Percentiles rank a stretch among this genome's conserved stretches.
Evolutionary conservation across 345 rosid genomes (phyloP).

Genomic region (Bretschneidera sinensis): DNA sequence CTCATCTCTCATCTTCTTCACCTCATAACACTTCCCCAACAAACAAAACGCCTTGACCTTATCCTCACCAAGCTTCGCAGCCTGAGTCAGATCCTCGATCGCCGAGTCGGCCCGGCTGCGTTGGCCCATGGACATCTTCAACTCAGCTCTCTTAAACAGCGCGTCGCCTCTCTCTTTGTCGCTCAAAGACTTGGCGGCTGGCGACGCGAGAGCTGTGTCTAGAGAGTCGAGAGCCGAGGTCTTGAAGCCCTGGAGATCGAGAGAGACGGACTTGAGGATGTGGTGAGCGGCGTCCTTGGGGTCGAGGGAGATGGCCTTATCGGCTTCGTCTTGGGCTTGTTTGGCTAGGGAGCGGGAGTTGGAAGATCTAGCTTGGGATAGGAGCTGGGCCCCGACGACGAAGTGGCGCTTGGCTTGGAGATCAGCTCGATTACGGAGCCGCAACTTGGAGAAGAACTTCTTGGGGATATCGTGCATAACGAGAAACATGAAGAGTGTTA

Average conservation of each 20-base stretch:
- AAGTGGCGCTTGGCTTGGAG: conserved; percentile 46
- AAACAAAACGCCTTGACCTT: conserved; percentile 23
- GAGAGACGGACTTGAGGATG: conserved; percentile 46
- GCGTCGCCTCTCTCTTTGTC: conserved; percentile 43
- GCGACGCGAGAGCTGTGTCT: conserved; percentile 45
- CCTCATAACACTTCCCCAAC: conserved; percentile 48
- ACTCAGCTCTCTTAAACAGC: conserved; percentile 52
- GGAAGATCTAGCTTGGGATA: conserved; percentile 42
- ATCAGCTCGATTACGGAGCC: conserved; percentile 33
- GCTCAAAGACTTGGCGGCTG: conserved; percentile 35
- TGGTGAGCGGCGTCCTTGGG: conserved; percentile 56
- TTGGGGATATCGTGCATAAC: conserved; percentile 56
- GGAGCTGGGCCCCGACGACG: conserved; percentile 33
- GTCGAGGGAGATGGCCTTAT: conserved; percentile 36
- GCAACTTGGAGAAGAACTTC: conserved; percentile 39
- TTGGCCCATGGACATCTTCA: conserved; percentile 45
- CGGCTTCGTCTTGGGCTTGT: conserved; percentile 52
- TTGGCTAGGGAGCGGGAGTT: conserved; percentile 41
- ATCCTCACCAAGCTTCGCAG: conserved; percentile 28
- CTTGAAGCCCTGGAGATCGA: conserved; percentile 49
- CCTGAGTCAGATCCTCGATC: conserved; percentile 49
- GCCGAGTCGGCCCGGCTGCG: conserved; percentile 57
- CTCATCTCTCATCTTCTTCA: conserved; percentile 18
- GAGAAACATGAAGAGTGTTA: conserved; percentile 42
- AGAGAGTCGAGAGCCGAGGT: conserved; percentile 52